A percentile compares a stretch with the other conserved stretches of the same genome.
Evolutionary conservation across 2,329 filamentous ascomycete species (phyloP).

Genomic region (Metarhizium anisopliae): DNA sequence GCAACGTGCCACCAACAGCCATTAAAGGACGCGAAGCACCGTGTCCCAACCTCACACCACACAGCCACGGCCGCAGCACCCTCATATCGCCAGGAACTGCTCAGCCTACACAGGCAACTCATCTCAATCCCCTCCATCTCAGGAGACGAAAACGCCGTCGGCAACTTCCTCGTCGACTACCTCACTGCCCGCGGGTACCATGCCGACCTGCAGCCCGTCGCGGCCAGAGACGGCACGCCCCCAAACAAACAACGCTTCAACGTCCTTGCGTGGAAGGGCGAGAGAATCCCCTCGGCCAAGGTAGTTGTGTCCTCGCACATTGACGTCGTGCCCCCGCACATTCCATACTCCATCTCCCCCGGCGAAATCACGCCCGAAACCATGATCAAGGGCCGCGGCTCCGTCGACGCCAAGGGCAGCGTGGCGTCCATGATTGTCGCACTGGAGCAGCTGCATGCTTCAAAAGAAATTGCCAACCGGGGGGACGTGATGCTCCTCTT

Average conservation of each 20-base stretch:
- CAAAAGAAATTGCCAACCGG: slow-evolving; percentile 25
- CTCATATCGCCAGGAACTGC: slow-evolving; percentile 40
- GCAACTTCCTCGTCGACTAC: slow-evolving; percentile 58
- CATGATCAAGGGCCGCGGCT: slow-evolving; percentile 62
- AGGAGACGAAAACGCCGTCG: slow-evolving; percentile 59
- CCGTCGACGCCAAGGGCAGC: slow-evolving; percentile 61
- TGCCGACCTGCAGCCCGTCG: slow-evolving; percentile 33
- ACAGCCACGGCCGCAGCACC: slow-evolving; percentile 14
- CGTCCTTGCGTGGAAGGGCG: slow-evolving; percentile 58
- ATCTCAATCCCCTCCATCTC: slow-evolving; percentile 65
- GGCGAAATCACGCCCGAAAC: slow-evolving; percentile 34
- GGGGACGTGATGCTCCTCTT: slow-evolving; percentile 52
- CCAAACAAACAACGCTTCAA: slow-evolving; percentile 47
- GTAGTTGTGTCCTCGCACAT: slow-evolving; percentile 74
- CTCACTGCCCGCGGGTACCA: slow-evolving; percentile 42
- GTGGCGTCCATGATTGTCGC: slow-evolving; percentile 69
- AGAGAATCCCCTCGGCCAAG: slow-evolving; percentile 38
- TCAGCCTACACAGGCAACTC: slow-evolving; percentile 68
- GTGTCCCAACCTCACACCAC: neutral
- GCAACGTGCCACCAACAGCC: slow-evolving; percentile 7
- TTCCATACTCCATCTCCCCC: slow-evolving; percentile 54
- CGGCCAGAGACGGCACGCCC: slow-evolving; percentile 19
- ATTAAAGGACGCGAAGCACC: neutral
- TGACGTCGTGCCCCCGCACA: slow-evolving; percentile 66
- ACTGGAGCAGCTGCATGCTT: slow-evolving; percentile 42